Evolutionary conservation across 495 filamentous ascomycete genomes (phyloP).

Genomic region (Platismatia glauca): DNA sequence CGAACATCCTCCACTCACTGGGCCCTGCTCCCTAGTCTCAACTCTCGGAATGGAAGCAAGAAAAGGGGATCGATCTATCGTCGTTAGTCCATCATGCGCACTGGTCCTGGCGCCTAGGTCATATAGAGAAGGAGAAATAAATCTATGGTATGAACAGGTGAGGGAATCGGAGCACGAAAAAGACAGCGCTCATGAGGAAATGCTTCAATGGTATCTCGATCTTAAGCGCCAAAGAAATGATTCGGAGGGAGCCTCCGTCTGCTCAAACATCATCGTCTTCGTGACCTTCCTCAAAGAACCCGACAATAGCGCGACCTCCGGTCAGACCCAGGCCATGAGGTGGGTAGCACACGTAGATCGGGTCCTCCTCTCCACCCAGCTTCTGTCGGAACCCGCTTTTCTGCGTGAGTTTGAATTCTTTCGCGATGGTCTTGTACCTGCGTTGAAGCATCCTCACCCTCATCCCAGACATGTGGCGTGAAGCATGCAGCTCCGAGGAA

Average conservation of each 20-base stretch:
- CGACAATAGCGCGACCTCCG: slow-evolving; percentile 65
- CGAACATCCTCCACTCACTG: background rate
- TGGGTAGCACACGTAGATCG: slow-evolving; percentile 75
- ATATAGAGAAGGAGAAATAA: background rate
- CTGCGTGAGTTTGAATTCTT: slow-evolving; percentile 64
- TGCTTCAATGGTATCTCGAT: background rate
- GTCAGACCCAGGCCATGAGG: slow-evolving; percentile 67
- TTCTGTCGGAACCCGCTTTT: slow-evolving; percentile 87
- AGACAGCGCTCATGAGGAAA: background rate
- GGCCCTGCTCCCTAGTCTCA: too few species aligned
- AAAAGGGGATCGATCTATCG: background rate
- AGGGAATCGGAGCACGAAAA: background rate
- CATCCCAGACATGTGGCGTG: slow-evolving; percentile 64
- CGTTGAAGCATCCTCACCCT: slow-evolving; percentile 64
- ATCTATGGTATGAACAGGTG: background rate
- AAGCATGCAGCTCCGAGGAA: slow-evolving; percentile 54
- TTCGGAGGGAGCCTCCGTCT: background rate
- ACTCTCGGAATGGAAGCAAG: background rate
- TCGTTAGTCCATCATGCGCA: background rate
- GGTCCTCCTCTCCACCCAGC: slow-evolving; percentile 67
- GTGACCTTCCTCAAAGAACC: slow-evolving; percentile 72
- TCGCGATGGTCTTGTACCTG: slow-evolving; percentile 68
- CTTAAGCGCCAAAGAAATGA: background rate
- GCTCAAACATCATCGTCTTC: background rate
- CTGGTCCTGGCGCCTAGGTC: background rate